phyloP scores from a whole-genome alignment of 1,284 basidiomycete species.

The Irpex sp. region DNA sequence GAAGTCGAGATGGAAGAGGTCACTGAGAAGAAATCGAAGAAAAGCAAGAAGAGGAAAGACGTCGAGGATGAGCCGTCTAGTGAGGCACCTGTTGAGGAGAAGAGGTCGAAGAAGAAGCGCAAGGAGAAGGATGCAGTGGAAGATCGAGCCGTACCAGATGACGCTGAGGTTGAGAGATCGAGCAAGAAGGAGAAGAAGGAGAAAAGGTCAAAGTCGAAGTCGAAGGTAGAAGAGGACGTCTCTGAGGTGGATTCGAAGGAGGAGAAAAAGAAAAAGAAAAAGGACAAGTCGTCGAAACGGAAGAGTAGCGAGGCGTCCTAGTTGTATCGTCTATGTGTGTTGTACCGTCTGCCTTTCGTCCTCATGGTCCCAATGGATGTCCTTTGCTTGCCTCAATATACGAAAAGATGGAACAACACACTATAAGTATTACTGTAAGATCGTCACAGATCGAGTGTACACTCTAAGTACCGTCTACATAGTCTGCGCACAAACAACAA shows the following conservation, averaged over 20 bases:
- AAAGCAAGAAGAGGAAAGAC: slow-evolving; percentile 3
- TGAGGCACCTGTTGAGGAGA: background rate
- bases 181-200: background rate
- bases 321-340: background rate
- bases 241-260: background rate
- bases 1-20: background rate
- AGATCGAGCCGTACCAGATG: too few species aligned
- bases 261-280: slow-evolving; percentile 8
- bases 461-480: background rate
- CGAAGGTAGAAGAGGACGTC: background rate
- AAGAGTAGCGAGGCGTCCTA: background rate
- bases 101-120: background rate
- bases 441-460: background rate
- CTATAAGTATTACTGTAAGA: background rate
- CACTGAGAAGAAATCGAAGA: slow-evolving; percentile 4
- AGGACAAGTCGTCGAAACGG: slow-evolving; percentile 1
- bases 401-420: background rate
- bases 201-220: slow-evolving; percentile 5
- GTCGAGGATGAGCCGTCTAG: background rate
- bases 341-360: too few species aligned
- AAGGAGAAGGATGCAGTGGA: background rate
- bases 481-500: too few species aligned
- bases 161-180: background rate
- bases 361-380: too few species aligned
- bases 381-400: too few species aligned